Evolutionary conservation across 208 protist species (phyloP).

Genomic region (Crithidia expoeki): DNA sequence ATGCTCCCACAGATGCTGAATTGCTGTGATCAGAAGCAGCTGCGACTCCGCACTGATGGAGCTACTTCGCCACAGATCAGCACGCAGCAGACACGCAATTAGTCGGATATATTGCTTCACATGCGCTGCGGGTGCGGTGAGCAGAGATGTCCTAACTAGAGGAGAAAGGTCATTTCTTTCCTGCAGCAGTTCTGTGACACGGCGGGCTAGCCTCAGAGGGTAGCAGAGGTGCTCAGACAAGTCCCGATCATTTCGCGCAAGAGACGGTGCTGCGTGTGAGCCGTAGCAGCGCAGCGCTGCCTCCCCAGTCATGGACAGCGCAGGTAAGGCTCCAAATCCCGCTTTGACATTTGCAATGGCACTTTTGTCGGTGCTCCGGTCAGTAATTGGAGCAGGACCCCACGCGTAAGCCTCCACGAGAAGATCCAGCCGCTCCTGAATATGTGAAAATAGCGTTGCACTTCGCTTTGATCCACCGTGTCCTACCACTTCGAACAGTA

Average conservation of each 20-base stretch:
- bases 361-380: neutral
- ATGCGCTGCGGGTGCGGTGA: conserved; percentile 18
- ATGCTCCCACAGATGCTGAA: conserved; percentile 24
- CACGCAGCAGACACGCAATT: conserved; percentile 30
- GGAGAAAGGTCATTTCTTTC: neutral
- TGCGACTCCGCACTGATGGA: conserved; percentile 1
- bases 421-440: neutral
- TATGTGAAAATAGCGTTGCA: neutral
- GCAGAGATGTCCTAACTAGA: conserved; percentile 5
- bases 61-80: conserved; percentile 22
- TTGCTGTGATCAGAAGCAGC: conserved; percentile 8
- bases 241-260: conserved; percentile 22
- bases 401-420: conserved; percentile 5
- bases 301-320: neutral
- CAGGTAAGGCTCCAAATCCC: neutral
- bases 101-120: conserved; percentile 19
- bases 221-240: conserved; percentile 18
- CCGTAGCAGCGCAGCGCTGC: conserved; percentile 22
- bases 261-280: conserved; percentile 16
- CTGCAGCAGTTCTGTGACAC: neutral
- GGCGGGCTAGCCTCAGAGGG: conserved; percentile 22
- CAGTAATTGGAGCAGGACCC: neutral
- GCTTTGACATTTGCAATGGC: neutral
- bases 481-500: conserved; percentile 2
- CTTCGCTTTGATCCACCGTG: neutral